Evolutionary conservation across 208 protist species (phyloP).

Genomic region (Crithidia expoeki): DNA sequence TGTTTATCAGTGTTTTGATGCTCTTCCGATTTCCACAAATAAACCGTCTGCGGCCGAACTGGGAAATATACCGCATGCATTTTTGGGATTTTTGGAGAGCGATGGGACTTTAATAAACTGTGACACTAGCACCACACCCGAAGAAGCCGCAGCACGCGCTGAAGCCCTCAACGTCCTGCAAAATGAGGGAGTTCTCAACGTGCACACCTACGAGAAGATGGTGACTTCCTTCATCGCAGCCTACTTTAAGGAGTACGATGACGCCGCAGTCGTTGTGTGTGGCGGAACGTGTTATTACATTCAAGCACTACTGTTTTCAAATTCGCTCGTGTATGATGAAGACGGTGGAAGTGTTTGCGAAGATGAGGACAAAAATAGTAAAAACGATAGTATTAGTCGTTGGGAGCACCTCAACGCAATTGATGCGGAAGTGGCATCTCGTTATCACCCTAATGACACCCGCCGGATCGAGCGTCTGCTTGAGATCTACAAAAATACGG

Average conservation of each 20-base stretch:
- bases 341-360: background rate
- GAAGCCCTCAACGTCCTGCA: background rate
- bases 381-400: conserved; percentile 2
- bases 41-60: conserved; percentile 68
- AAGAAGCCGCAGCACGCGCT: conserved; percentile 2
- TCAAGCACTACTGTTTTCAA: conserved; percentile 70
- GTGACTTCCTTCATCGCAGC: conserved; percentile 53
- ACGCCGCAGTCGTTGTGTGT: conserved; percentile 75
- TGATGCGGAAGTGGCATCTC: conserved; percentile 65
- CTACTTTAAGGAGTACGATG: conserved; percentile 44
- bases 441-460: conserved; percentile 87
- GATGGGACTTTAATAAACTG: conserved; percentile 35
- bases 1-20: conserved; percentile 88
- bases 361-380: conserved; percentile 13
- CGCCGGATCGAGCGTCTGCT: conserved; percentile 80
- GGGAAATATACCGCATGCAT: conserved; percentile 67
- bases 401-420: conserved; percentile 69
- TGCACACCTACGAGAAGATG: conserved; percentile 59
- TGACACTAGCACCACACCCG: conserved; percentile 9
- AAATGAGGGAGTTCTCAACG: conserved; percentile 35
- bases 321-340: conserved; percentile 45
- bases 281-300: conserved; percentile 83
- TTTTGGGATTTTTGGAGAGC: conserved; percentile 69
- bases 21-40: conserved; percentile 89
- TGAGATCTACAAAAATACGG: conserved; percentile 67